Evolutionary conservation across 768 basidiomycete species (phyloP).

Genomic region (Lenzites betulinus): DNA sequence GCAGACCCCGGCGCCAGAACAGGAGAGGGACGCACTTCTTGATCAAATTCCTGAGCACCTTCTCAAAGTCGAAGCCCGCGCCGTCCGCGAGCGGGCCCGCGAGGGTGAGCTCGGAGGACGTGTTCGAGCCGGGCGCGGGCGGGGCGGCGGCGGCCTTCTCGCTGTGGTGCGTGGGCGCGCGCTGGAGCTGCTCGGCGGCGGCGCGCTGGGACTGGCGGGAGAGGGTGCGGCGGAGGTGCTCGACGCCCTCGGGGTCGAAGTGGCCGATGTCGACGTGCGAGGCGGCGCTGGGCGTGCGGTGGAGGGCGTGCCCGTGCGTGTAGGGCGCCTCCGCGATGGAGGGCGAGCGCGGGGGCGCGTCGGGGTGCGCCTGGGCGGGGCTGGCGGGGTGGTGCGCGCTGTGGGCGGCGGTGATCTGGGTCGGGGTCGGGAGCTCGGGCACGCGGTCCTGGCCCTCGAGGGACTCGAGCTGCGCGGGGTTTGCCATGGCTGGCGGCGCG

Average conservation of each 20-base stretch:
- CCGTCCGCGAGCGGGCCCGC: conserved; percentile 19
- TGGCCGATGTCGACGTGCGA: conserved; percentile 43
- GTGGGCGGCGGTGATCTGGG: conserved; percentile 20
- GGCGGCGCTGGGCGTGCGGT: not conserved
- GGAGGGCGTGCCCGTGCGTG: not conserved
- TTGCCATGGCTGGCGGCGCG: conserved; percentile 12
- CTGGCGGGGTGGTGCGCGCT: not conserved
- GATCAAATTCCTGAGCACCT: conserved; percentile 27
- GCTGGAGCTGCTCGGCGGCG: conserved; percentile 15
- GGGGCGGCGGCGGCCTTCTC: not conserved
- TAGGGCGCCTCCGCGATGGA: not conserved
- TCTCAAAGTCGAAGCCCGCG: conserved; percentile 33
- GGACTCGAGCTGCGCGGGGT: conserved; percentile 23
- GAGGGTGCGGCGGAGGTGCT: conserved; percentile 41
- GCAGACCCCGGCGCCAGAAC: no score
- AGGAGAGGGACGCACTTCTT: conserved; percentile 20
- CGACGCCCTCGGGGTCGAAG: conserved; percentile 57
- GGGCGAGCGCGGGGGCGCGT: not conserved
- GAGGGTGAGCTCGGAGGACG: conserved; percentile 28
- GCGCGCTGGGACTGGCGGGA: conserved; percentile 24
- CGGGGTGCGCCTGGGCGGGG: not conserved
- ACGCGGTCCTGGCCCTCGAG: conserved; percentile 17
- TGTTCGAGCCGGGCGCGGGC: conserved; percentile 1
- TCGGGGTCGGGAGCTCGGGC: conserved; percentile 19
- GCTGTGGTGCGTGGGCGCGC: conserved; percentile 7